These are phyloP conservation scores for Phytophthora cajani DNA, from an alignment of 352 stramenopile species.

Conservation along the genomic window DNA sequence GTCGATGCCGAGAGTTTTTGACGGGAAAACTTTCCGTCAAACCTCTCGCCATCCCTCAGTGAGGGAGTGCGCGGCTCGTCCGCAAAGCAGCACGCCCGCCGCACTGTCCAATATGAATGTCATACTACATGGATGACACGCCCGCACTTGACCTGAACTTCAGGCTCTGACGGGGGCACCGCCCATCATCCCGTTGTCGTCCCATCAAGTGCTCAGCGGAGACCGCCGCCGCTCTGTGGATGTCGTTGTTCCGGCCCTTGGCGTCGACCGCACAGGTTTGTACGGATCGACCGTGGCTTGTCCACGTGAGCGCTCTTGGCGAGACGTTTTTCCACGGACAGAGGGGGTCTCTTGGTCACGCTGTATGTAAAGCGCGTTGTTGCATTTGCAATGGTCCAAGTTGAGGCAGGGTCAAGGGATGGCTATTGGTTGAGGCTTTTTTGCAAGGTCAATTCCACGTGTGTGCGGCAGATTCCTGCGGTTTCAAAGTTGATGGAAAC, in stretches of 20 bases:
- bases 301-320: conserved; percentile 9
- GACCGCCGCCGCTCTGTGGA: conserved; percentile 6
- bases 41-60: no score
- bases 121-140: no score
- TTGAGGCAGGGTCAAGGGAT: neutral
- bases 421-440: conserved; percentile 1
- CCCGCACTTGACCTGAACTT: neutral
- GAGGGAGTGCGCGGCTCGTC: neutral
- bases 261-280: neutral
- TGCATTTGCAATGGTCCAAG: conserved; percentile 11
- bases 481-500: neutral
- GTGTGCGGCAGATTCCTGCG: conserved; percentile 10
- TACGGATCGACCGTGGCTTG: conserved; percentile 9
- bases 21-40: neutral
- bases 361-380: neutral
- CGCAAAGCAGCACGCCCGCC: conserved; percentile 8
- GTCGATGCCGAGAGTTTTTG: neutral
- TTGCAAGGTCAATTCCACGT: conserved; percentile 6
- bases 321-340: neutral
- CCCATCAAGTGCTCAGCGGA: conserved; percentile 18
- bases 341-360: conserved; percentile 2
- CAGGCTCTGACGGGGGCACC: neutral
- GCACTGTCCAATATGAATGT: conserved; percentile 27
- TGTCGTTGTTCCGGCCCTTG: conserved; percentile 6
- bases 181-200: conserved; percentile 15